Evolutionary conservation across 2,329 filamentous ascomycete genomes (phyloP).

Genomic region (Shiraia sp.): DNA sequence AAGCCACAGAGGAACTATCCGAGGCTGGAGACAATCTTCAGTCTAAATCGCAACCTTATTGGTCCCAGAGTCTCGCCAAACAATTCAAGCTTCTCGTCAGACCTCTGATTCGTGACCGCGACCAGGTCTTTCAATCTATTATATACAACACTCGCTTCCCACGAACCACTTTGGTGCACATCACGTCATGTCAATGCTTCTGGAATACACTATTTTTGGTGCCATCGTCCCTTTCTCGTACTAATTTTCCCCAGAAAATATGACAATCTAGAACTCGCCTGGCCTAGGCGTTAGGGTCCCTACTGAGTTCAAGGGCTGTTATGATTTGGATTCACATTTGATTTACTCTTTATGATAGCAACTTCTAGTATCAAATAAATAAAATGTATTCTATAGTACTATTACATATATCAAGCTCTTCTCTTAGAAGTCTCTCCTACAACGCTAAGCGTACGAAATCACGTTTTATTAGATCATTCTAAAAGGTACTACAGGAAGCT

Average conservation of each 20-base stretch:
- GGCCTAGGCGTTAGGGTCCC: slow-evolving; percentile 8
- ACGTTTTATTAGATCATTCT: too few relatives aligned
- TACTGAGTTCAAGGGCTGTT: slow-evolving; percentile 6
- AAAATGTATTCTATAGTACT: too few relatives aligned
- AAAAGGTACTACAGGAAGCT: too few relatives aligned
- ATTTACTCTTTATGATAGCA: too few relatives aligned
- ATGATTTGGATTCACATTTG: too few relatives aligned
- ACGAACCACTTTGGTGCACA: slow-evolving; percentile 10
- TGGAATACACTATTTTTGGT: slow-evolving; percentile 34
- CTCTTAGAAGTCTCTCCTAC: too few relatives aligned
- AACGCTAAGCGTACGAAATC: too few relatives aligned
- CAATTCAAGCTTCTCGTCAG: slow-evolving; percentile 22
- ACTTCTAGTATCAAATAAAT: too few relatives aligned
- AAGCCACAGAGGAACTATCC: slow-evolving; percentile 12
- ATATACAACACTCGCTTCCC: slow-evolving; percentile 30
- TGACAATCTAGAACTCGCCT: slow-evolving; percentile 33
- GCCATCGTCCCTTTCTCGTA: slow-evolving; percentile 7
- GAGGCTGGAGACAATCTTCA: slow-evolving; percentile 11
- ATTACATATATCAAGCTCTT: too few relatives aligned
- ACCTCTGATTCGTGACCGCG: slow-evolving; percentile 29
- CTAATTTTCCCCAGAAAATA: slow-evolving; percentile 17
- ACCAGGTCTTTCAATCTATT: slow-evolving; percentile 38
- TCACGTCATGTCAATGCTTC: slow-evolving; percentile 17
- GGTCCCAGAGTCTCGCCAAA: slow-evolving; percentile 29
- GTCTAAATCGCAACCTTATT: slow-evolving; percentile 18